A percentile compares a stretch with the other conserved stretches of the same genome.
phyloP scores from a whole-genome alignment of 805 yeast genomes.

The Wickerhamiella sergipiensis region DNA sequence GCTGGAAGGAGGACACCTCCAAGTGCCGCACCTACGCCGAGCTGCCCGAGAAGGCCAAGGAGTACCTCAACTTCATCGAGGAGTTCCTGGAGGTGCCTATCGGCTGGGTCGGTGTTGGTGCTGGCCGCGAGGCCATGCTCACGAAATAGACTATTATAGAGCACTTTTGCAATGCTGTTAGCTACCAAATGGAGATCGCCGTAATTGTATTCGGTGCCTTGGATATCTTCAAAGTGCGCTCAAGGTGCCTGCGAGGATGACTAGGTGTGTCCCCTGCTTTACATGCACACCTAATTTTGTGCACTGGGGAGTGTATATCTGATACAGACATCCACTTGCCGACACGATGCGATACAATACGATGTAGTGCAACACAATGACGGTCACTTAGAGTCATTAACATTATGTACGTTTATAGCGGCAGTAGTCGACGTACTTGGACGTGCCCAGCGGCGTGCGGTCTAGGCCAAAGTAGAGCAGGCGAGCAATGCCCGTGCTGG shows the following conservation, averaged over 20 bases:
- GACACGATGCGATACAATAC: no score
- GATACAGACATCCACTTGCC: no score
- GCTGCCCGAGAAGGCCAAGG: conserved; percentile 77
- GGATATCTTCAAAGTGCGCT: no score
- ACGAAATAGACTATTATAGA: conserved; percentile 29
- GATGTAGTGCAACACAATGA: no score
- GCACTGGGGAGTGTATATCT: no score
- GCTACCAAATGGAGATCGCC: no score
- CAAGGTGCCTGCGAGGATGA: no score
- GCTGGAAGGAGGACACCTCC: conserved; percentile 85
- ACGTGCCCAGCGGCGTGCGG: conserved; percentile 7
- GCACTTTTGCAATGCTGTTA: no score
- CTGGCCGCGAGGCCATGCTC: conserved; percentile 88
- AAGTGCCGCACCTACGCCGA: conserved; percentile 53
- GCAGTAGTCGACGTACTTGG: conserved; percentile 20
- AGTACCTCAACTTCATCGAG: conserved; percentile 75
- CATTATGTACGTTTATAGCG: conserved; percentile 11
- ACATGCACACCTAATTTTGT: no score
- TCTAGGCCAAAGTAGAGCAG: conserved; percentile 13
- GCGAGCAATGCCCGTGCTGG: conserved; percentile 18
- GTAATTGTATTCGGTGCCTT: no score
- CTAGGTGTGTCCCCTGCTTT: no score
- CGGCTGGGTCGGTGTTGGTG: conserved; percentile 98
- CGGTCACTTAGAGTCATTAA: no score
- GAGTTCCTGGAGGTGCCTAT: conserved; percentile 71